Conservation (phyloP, 1,284 basidiomycete genomes). For the Boletellus deceptivus region DNA sequence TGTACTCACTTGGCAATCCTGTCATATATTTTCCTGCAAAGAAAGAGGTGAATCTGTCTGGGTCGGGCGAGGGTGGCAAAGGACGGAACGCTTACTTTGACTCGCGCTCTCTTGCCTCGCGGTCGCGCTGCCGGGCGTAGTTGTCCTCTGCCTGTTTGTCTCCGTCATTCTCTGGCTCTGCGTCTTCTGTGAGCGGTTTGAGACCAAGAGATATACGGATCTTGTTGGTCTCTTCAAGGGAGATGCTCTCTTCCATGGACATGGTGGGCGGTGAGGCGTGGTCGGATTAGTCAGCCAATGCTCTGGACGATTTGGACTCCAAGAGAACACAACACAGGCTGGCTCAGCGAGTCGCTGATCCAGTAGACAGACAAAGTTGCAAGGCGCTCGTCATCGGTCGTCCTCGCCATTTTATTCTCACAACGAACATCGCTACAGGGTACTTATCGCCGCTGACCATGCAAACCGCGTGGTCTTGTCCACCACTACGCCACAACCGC, state of each 20-base stretch:
- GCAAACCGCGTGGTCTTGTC: not conserved
- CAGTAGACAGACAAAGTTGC: too few relatives aligned
- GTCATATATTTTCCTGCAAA: slow-evolving; percentile 67
- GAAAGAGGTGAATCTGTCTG: slow-evolving; percentile 29
- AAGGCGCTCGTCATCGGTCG: too few relatives aligned
- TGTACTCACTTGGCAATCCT: slow-evolving; percentile 85
- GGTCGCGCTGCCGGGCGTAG: slow-evolving; percentile 70
- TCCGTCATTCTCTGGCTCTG: slow-evolving; percentile 59
- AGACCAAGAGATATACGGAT: slow-evolving; percentile 94
- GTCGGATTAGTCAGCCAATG: slow-evolving; percentile 22
- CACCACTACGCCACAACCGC: not conserved
- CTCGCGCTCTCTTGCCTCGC: slow-evolving; percentile 71
- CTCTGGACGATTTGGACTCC: too few relatives aligned
- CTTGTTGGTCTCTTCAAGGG: slow-evolving; percentile 97
- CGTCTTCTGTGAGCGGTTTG: slow-evolving; percentile 85
- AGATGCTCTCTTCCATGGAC: slow-evolving; percentile 85
- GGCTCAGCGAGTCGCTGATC: too few relatives aligned
- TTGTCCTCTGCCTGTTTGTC: slow-evolving; percentile 85
- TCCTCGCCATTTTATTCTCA: too few relatives aligned
- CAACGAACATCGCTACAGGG: too few relatives aligned
- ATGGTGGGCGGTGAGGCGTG: slow-evolving; percentile 31
- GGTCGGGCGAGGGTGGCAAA: slow-evolving; percentile 9
- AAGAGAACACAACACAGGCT: too few relatives aligned
- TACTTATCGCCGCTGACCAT: not conserved
- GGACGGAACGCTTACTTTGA: slow-evolving; percentile 59